Conservation (phyloP, 1,284 basidiomycete species). For the Termitomyces sp. region DNA sequence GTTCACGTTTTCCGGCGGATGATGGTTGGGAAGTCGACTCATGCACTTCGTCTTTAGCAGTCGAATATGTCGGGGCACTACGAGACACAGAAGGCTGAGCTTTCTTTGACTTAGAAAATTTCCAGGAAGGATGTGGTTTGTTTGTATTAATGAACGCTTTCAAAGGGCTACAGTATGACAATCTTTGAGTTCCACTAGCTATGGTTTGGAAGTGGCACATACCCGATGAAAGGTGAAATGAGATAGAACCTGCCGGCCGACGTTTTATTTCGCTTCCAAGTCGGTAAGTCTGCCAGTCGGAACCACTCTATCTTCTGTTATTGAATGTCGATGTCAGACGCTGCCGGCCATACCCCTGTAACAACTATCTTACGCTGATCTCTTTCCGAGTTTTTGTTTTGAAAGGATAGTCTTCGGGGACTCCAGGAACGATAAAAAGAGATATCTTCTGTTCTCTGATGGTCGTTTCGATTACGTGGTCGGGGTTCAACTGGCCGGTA, state of each 20-base stretch:
- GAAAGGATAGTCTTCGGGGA: constrained; percentile 89
- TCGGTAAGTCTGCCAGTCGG: constrained; percentile 83
- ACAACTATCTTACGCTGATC: constrained; percentile 77
- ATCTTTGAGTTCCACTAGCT: background rate
- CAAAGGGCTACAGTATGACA: constrained; percentile 42
- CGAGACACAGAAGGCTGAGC: constrained; percentile 17
- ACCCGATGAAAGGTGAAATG: constrained; percentile 94
- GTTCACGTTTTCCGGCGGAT: constrained; percentile 54
- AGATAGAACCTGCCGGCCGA: constrained; percentile 87
- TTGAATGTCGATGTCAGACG: constrained; percentile 14
- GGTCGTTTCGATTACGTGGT: constrained; percentile 80
- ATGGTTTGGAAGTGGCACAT: constrained; percentile 23
- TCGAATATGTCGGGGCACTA: constrained; percentile 17
- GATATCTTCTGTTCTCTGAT: constrained; percentile 90
- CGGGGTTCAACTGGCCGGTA: constrained; percentile 59
- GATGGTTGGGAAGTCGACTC: constrained; percentile 67
- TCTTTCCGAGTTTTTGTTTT: constrained; percentile 95
- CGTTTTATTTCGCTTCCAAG: constrained; percentile 82
- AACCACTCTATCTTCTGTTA: constrained; percentile 96
- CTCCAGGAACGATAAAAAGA: constrained; percentile 85
- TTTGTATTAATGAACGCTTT: constrained; percentile 59
- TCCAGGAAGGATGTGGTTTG: constrained; percentile 38
- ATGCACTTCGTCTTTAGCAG: constrained; percentile 33
- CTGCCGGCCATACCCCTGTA: background rate
- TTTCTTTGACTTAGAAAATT: constrained; percentile 24